Evolutionary conservation across 352 stramenopile genomes (phyloP), one percentile per base, ranked within the genome.

Genomic region (Phytophthora pluvialis): DNA sequence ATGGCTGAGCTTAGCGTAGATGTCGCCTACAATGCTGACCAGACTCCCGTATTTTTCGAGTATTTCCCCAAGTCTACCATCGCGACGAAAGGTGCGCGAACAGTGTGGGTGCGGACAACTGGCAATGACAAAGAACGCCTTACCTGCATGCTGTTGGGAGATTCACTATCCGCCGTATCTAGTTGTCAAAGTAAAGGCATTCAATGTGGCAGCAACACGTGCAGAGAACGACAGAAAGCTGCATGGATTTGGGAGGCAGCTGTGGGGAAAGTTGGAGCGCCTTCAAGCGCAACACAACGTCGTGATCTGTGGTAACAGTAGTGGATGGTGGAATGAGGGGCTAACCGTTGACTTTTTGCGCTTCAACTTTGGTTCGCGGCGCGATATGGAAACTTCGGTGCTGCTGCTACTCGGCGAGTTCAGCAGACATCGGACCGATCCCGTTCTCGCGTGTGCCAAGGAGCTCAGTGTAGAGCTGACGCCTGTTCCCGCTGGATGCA

Each of bases 41-140:
- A 73, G 35, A 68, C 64, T 8, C 46, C 47, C n/a, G 31, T 47
- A 3, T 60, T 70, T 15, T 64, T 60, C 25, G 61, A 70, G 40
- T 64, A 58, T 32, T 10, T 67, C 5, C 50, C 48, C 12, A 53
- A 45, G 21, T 54, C 43, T 7, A 63, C 36, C 2, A 29, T 63
- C 18, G 16, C 39, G 5, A 50, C 9, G 25, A 21, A 68, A 68
- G 15, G 51, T 15, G 4, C 25, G 12, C 2, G 29, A 1, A 58
- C 45, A 4, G 60, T 63, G 8, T 63, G 60, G 44, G 29, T 64
- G 12, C 44, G 46, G 0, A 56, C 45, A 6, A 36, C 28, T 6
- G 53, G 61, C 0, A 42, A 44, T 13, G 47, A 59, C 31, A 70
- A 70, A 15, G 53, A 51, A 29, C 39, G 61, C 8, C 18, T 49